These are phyloP conservation scores for Stentor coeruleus DNA, from an alignment of 73 alveolate genomes.

Conservation along the genomic window DNA sequence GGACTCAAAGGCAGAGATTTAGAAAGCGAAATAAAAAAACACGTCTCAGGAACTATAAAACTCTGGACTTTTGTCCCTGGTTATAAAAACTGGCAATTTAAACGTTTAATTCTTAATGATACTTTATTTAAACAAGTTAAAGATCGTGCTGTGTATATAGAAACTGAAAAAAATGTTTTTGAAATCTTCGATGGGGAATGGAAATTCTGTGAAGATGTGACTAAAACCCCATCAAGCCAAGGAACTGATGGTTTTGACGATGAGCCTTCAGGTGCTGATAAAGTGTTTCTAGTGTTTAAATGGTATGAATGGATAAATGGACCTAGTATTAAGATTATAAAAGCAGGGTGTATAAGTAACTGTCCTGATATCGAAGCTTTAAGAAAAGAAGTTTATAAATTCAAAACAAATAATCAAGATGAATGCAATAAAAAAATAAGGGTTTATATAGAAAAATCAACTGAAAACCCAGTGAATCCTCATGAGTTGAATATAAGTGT, in stretches of 20 bases:
- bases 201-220: not conserved
- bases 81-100: slow-evolving; percentile 9
- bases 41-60: not conserved
- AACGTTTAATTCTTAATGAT: not conserved
- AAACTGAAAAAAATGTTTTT: not conserved
- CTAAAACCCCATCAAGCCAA: not conserved
- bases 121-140: not conserved
- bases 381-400: too few relatives aligned
- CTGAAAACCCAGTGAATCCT: too few relatives aligned
- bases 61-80: slow-evolving; percentile 17
- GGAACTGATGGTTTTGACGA: not conserved
- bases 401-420: too few relatives aligned
- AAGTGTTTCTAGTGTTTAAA: not conserved
- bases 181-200: not conserved
- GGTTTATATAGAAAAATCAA: too few relatives aligned
- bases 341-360: not conserved
- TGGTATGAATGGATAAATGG: not conserved
- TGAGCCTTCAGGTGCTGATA: not conserved
- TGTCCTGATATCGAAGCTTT: too few relatives aligned
- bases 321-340: not conserved
- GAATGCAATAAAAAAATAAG: too few relatives aligned
- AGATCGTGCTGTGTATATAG: not conserved
- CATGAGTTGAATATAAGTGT: too few relatives aligned
- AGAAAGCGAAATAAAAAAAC: not conserved
- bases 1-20: not conserved